Evolutionary conservation across 208 protist species (phyloP).

Genomic region (Acanthamoeba lugdunensis): DNA sequence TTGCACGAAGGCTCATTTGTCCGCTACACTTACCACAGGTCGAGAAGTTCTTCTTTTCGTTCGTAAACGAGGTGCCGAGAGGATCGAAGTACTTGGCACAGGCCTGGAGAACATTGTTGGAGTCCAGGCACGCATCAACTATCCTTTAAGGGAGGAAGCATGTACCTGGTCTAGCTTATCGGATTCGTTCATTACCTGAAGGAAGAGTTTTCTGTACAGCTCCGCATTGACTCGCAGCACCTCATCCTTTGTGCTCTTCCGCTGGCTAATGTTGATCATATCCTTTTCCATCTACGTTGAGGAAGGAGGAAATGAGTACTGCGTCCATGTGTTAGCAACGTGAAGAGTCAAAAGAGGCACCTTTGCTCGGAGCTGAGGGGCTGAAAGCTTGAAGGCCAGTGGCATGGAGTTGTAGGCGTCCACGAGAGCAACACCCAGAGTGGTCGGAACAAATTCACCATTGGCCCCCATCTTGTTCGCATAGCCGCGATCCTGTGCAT

Average conservation of each 20-base stretch:
- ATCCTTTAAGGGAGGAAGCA: too few species aligned
- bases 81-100: slow-evolving; percentile 62
- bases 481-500: slow-evolving; percentile 40
- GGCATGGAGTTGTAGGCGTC: slow-evolving; percentile 62
- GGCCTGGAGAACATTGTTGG: background rate
- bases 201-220: slow-evolving; percentile 31
- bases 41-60: background rate
- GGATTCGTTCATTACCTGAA: background rate
- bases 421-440: slow-evolving; percentile 37
- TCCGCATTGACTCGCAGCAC: slow-evolving; percentile 18
- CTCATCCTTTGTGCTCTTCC: background rate
- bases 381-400: slow-evolving; percentile 32
- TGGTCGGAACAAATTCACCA: slow-evolving; percentile 46
- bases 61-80: slow-evolving; percentile 11
- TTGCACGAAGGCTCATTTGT: slow-evolving; percentile 17
- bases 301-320: too few species aligned
- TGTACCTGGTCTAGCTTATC: slow-evolving; percentile 59
- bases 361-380: slow-evolving; percentile 35
- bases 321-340: background rate
- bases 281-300: slow-evolving; percentile 48
- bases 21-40: background rate
- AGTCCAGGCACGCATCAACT: background rate
- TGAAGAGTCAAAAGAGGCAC: background rate
- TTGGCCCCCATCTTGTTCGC: background rate
- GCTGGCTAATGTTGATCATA: slow-evolving; percentile 55